Conservation (phyloP, 2,329 filamentous ascomycete species). For the Dothidotthia symphoricarpi region DNA sequence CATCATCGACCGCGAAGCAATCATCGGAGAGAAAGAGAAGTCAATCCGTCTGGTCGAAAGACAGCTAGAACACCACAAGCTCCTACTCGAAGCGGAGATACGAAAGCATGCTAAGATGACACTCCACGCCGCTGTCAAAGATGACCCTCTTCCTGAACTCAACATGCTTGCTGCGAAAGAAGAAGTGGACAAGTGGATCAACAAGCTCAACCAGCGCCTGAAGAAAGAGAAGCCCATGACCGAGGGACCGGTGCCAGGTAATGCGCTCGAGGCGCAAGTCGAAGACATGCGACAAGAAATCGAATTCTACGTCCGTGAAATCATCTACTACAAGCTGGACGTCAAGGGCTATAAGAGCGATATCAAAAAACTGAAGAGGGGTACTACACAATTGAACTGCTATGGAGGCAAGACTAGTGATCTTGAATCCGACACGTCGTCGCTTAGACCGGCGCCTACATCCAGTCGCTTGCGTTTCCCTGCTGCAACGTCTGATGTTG, state of each 20-base stretch:
- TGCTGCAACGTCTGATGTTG: conserved; percentile 18
- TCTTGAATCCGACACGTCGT: conserved; percentile 30
- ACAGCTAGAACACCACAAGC: conserved; percentile 43
- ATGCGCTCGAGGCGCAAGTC: conserved; percentile 17
- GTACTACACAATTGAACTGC: conserved; percentile 23
- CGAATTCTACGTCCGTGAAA: conserved; percentile 48
- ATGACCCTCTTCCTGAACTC: conserved; percentile 31
- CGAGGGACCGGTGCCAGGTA: background rate
- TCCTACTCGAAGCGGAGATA: conserved; percentile 44
- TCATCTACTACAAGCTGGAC: conserved; percentile 51
- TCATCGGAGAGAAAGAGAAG: conserved; percentile 35
- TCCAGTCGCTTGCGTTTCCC: conserved; percentile 20
- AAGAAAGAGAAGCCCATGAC: conserved; percentile 22
- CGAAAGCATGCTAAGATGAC: conserved; percentile 37
- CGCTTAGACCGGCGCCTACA: conserved; percentile 24
- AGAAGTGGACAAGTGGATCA: conserved; percentile 39
- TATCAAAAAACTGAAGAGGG: conserved; percentile 37
- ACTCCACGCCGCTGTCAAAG: conserved; percentile 18
- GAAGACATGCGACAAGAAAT: conserved; percentile 42
- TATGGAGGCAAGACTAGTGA: conserved; percentile 26
- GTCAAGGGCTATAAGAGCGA: conserved; percentile 47
- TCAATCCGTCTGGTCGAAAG: conserved; percentile 28
- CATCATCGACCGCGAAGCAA: conserved; percentile 32
- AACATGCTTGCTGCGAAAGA: conserved; percentile 29
- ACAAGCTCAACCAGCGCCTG: conserved; percentile 34